phyloP scores from a whole-genome alignment of 495 filamentous ascomycete genomes.

The Durotheca rogersii region DNA sequence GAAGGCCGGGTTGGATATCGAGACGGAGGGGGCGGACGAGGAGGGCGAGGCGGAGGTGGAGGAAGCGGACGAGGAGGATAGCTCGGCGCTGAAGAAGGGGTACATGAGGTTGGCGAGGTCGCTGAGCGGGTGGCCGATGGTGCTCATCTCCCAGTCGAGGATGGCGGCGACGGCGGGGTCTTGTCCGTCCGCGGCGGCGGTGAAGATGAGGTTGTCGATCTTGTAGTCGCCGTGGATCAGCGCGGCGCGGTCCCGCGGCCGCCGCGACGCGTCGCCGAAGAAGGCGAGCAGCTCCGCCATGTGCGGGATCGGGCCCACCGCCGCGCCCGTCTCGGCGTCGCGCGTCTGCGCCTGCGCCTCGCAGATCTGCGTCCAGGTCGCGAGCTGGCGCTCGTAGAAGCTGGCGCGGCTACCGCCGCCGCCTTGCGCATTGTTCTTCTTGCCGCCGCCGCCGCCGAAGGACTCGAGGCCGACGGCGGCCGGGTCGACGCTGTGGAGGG shows the following conservation, averaged over 20 bases:
- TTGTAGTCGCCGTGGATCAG: conserved; percentile 97
- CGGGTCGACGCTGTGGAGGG: conserved; percentile 75
- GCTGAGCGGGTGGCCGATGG: conserved; percentile 87
- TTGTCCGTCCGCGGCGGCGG: conserved; percentile 83
- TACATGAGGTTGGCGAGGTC: conserved; percentile 80
- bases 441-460: conserved; percentile 66
- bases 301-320: conserved; percentile 80
- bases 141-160: conserved; percentile 97
- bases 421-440: conserved; percentile 7
- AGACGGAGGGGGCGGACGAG: conserved; percentile 30
- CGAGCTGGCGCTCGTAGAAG: conserved; percentile 86
- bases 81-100: conserved; percentile 58
- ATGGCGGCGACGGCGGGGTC: conserved; percentile 90
- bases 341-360: conserved; percentile 69
- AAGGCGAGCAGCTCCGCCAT: conserved; percentile 78
- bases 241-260: conserved; percentile 74
- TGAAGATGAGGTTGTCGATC: conserved; percentile 95
- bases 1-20: conserved; percentile 54
- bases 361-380: conserved; percentile 76
- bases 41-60: conserved; percentile 29
- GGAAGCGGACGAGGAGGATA: conserved; percentile 33
- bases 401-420: conserved; percentile 52
- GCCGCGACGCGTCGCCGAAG: conserved; percentile 64
- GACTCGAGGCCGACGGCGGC: conserved; percentile 62
- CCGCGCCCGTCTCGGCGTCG: conserved; percentile 72